Conservation (phyloP, 495 filamentous ascomycete genomes). For the Pyrenula aspistea region DNA sequence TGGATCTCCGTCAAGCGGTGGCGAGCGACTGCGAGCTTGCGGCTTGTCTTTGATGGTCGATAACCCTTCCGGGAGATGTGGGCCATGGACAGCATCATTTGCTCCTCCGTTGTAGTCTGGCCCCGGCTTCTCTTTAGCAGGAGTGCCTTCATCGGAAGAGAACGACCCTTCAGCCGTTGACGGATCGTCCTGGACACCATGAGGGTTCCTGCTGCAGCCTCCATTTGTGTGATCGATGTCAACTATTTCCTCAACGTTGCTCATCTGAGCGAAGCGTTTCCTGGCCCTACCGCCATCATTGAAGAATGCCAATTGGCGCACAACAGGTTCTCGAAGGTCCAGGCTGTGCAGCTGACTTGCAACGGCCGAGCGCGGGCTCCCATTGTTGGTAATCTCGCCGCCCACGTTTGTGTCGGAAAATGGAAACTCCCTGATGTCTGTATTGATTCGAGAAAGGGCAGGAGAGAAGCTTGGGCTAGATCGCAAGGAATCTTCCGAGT, state of each 20-base stretch:
- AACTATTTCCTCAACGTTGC: not conserved
- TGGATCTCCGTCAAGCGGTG: constrained; percentile 30
- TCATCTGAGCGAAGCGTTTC: not conserved
- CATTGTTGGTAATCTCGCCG: constrained; percentile 2
- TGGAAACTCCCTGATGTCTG: constrained; percentile 5
- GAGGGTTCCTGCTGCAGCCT: constrained; percentile 5
- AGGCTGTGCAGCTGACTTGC: constrained; percentile 53
- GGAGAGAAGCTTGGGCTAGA: constrained; percentile 12
- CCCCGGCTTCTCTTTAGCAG: constrained; percentile 2
- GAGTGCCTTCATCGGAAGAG: constrained; percentile 1
- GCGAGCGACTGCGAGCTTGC: constrained; percentile 25
- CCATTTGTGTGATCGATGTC: constrained; percentile 8
- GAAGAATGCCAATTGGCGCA: constrained; percentile 14
- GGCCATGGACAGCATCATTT: too few species aligned
- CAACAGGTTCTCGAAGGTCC: constrained; percentile 35
- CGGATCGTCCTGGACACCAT: constrained; percentile 5
- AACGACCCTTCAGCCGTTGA: constrained; percentile 9
- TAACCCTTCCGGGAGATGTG: too few species aligned
- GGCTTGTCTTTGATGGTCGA: constrained; percentile 5
- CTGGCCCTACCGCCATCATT: not conserved
- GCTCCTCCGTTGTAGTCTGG: constrained; percentile 5
- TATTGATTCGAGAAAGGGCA: not conserved
- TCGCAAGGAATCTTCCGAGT: constrained; percentile 21
- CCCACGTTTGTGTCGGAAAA: constrained; percentile 2
- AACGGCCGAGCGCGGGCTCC: constrained; percentile 52